Percentiles rank a stretch among this genome's conserved stretches.
These are phyloP conservation scores for Chaetomiaceae sp. DNA, from an alignment of 2,329 filamentous ascomycete species.

Conservation along the genomic window DNA sequence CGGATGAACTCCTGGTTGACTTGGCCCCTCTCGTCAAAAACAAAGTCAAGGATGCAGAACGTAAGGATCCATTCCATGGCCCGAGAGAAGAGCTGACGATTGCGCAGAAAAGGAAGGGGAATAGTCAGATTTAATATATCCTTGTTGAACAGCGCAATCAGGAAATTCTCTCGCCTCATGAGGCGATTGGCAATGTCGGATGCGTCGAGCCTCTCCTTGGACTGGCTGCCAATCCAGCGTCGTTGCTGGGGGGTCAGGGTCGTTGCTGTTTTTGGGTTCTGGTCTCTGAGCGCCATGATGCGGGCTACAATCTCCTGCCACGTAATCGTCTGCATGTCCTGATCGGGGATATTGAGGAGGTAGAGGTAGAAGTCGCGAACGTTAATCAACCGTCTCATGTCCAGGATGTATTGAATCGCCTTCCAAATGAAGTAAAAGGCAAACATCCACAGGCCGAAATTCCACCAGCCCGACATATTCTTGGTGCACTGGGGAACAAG, in stretches of 20 bases:
- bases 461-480: conserved; percentile 71
- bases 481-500: conserved; percentile 69
- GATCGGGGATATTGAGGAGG: conserved; percentile 72
- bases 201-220: conserved; percentile 89
- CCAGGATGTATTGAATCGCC: conserved; percentile 66
- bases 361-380: conserved; percentile 84
- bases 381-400: conserved; percentile 66
- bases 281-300: conserved; percentile 76
- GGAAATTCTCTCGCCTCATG: conserved; percentile 95
- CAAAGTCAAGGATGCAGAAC: conserved; percentile 85
- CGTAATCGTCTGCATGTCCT: conserved; percentile 89
- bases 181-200: conserved; percentile 95
- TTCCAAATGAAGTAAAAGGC: conserved; percentile 83
- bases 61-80: conserved; percentile 91
- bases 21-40: conserved; percentile 86
- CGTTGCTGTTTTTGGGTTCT: conserved; percentile 73
- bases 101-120: conserved; percentile 75
- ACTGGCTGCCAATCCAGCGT: conserved; percentile 71
- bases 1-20: conserved; percentile 82
- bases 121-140: conserved; percentile 85
- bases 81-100: conserved; percentile 78
- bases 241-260: conserved; percentile 50
- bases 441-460: conserved; percentile 76
- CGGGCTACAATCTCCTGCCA: conserved; percentile 89
- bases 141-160: conserved; percentile 97